phyloP scores from a whole-genome alignment of 306 rosid genomes.

The Prunus mume region DNA sequence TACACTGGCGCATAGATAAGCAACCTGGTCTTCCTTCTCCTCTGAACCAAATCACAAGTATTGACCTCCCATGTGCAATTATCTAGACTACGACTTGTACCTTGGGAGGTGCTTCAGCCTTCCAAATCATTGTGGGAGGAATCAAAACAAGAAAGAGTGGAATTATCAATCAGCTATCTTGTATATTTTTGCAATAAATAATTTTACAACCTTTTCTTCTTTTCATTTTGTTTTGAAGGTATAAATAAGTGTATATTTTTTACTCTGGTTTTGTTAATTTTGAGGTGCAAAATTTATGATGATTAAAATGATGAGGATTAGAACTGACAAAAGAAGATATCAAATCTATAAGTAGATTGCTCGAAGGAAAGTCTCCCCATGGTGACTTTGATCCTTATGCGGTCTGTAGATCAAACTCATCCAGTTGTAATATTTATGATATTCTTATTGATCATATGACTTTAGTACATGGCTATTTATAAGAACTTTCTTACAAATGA shows the following conservation, averaged over 20 bases:
- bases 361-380: constrained; percentile 78
- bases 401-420: constrained; percentile 43
- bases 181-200: not conserved
- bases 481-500: constrained; percentile 4
- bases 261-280: constrained; percentile 19
- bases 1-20: too few relatives aligned
- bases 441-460: not conserved
- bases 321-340: constrained; percentile 67
- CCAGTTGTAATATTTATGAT: not conserved
- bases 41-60: too few relatives aligned
- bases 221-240: not conserved
- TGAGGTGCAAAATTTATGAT: constrained; percentile 78
- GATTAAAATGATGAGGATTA: constrained; percentile 76
- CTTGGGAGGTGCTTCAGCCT: too few relatives aligned
- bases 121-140: too few relatives aligned
- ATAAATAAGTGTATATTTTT: not conserved
- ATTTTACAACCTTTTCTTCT: not conserved
- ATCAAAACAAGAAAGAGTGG: too few relatives aligned
- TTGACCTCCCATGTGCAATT: too few relatives aligned
- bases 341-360: constrained; percentile 53
- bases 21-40: too few relatives aligned
- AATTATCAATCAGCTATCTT: not conserved
- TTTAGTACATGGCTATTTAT: not conserved
- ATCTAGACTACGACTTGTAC: too few relatives aligned
- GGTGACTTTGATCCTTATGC: constrained; percentile 72